A percentile compares a stretch with the other conserved stretches of the same genome.
Evolutionary conservation across 192 early-diverging fungal genomes (phyloP).

Genomic region (Podila epicladia): DNA sequence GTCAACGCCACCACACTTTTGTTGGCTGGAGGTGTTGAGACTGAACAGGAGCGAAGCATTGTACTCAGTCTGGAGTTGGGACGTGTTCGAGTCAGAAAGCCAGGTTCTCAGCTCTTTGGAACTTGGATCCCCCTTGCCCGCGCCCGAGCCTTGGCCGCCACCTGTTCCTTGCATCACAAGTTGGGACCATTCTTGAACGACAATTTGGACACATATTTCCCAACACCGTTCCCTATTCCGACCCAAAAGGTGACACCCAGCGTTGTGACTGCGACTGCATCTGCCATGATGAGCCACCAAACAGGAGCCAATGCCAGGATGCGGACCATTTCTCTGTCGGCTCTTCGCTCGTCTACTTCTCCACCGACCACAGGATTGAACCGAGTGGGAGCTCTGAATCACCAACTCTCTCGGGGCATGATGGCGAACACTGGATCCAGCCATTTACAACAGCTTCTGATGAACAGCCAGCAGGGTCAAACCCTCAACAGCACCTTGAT

Average conservation of each 20-base stretch:
- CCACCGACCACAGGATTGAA: conserved; percentile 28
- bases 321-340: conserved; percentile 36
- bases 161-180: conserved; percentile 79
- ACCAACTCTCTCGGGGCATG: conserved; percentile 40
- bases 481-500: conserved; percentile 31
- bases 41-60: conserved; percentile 85
- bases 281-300: conserved; percentile 42
- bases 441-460: conserved; percentile 28
- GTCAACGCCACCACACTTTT: conserved; percentile 89
- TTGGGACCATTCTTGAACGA: conserved; percentile 83
- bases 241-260: conserved; percentile 44
- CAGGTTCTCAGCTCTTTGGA: conserved; percentile 77
- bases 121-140: conserved; percentile 94
- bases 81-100: conserved; percentile 77
- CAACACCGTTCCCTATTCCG: conserved; percentile 67
- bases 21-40: conserved; percentile 86
- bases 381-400: conserved; percentile 26
- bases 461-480: conserved; percentile 21
- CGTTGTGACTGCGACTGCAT: conserved; percentile 36
- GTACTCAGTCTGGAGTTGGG: conserved; percentile 87
- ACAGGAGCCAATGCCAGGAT: conserved; percentile 31
- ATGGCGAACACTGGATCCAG: conserved; percentile 19
- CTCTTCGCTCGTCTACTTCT: conserved; percentile 40
- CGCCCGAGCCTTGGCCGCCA: conserved; percentile 84
- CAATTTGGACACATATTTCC: conserved; percentile 72